phyloP scores from a whole-genome alignment of 192 early-diverging fungal genomes.

The Kappamyces sp. region DNA sequence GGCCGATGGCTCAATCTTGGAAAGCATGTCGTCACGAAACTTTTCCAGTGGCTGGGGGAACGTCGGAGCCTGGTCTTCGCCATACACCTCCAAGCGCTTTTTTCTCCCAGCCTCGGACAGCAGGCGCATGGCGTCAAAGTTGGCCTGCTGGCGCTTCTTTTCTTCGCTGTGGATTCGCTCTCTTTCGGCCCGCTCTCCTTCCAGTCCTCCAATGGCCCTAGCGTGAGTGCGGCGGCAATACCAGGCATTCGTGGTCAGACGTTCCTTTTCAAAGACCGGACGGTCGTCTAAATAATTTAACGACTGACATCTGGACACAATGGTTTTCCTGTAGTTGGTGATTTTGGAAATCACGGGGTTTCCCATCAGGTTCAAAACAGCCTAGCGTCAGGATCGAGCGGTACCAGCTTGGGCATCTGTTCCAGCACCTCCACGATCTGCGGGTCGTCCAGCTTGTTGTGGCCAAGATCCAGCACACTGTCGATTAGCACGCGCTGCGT shows the following conservation, averaged over 20 bases:
- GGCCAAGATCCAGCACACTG: conserved; percentile 43
- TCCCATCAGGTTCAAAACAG: conserved; percentile 52
- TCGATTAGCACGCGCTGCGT: not conserved
- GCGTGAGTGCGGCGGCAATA: conserved; percentile 12
- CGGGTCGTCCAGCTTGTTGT: conserved; percentile 53
- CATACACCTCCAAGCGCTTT: conserved; percentile 30
- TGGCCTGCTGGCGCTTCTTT: conserved; percentile 35
- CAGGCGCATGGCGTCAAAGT: conserved; percentile 49
- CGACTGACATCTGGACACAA: conserved; percentile 34
- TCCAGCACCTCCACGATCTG: conserved; percentile 43
- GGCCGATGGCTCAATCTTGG: conserved; percentile 25
- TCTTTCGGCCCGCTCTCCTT: conserved; percentile 46
- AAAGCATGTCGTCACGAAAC: conserved; percentile 38
- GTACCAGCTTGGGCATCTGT: conserved; percentile 48
- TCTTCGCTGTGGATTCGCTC: conserved; percentile 43
- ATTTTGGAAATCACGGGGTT: conserved; percentile 54
- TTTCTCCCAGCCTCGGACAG: conserved; percentile 35
- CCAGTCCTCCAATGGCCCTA: conserved; percentile 36
- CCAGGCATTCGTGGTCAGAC: conserved; percentile 49
- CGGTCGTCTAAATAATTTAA: conserved; percentile 56
- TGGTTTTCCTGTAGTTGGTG: conserved; percentile 43
- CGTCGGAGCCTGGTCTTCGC: conserved; percentile 26
- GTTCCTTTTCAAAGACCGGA: conserved; percentile 56
- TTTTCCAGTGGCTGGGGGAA: conserved; percentile 23
- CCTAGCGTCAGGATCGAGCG: conserved; percentile 18